Conservation (phyloP, 106 monocot species). For the Agapanthus africanus region DNA sequence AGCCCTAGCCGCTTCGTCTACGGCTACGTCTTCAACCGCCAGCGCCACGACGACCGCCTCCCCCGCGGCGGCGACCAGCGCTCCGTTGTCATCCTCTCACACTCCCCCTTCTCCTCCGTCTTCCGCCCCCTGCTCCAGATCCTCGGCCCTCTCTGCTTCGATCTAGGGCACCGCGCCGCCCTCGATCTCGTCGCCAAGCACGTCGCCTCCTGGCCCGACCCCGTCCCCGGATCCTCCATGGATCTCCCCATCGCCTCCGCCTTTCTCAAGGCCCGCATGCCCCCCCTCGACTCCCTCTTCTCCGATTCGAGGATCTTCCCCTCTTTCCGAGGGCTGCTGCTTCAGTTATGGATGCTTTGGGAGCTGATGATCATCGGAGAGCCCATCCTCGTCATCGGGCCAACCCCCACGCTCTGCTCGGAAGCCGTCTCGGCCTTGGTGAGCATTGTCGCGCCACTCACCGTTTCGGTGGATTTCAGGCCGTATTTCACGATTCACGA, state of each 20-base stretch:
- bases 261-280: slow-evolving; percentile 45
- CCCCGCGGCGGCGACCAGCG: slow-evolving; percentile 97
- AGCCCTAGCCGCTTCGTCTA: too few species aligned
- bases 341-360: slow-evolving; percentile 95
- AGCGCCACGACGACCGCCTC: slow-evolving; percentile 81
- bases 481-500: slow-evolving; percentile 99
- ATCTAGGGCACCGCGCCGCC: slow-evolving; percentile 52
- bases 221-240: slow-evolving; percentile 37
- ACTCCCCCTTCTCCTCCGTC: slow-evolving; percentile 57
- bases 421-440: slow-evolving; percentile 80
- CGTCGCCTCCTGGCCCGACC: slow-evolving; percentile 71
- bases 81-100: slow-evolving; percentile 87
- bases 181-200: slow-evolving; percentile 73
- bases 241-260: slow-evolving; percentile 69
- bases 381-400: slow-evolving; percentile 71
- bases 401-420: slow-evolving; percentile 80
- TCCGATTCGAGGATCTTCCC: slow-evolving; percentile 69
- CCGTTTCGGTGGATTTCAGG: slow-evolving; percentile 61
- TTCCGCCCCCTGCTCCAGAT: slow-evolving; percentile 84
- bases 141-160: slow-evolving; percentile 92
- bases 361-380: slow-evolving; percentile 74
- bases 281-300: slow-evolving; percentile 45
- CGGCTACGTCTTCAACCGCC: slow-evolving; percentile 97
- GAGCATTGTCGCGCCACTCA: slow-evolving; percentile 64
- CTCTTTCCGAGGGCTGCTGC: slow-evolving; percentile 68